These are phyloP conservation scores for Trichoderma reesei DNA, from an alignment of 495 filamentous ascomycete genomes.

Conservation along the genomic window DNA sequence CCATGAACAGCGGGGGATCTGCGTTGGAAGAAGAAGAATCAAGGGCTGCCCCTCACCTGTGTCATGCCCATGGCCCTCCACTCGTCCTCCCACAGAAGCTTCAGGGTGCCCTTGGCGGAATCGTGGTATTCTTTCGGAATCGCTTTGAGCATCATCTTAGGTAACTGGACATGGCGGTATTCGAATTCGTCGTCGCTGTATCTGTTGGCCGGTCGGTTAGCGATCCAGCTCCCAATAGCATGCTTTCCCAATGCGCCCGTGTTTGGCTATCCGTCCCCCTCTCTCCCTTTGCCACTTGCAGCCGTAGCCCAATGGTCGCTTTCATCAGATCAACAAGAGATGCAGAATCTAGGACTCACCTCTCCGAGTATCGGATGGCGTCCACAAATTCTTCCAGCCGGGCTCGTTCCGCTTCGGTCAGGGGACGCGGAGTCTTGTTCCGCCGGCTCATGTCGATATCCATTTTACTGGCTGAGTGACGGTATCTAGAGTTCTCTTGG, in stretches of 20 bases:
- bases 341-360: conserved; percentile 42
- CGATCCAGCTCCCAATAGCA: background rate
- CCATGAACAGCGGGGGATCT: background rate
- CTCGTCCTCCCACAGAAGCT: conserved; percentile 95
- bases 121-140: conserved; percentile 97
- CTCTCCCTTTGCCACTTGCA: too few species aligned
- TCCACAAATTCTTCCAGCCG: conserved; percentile 86
- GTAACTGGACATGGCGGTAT: conserved; percentile 93
- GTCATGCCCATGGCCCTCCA: conserved; percentile 96
- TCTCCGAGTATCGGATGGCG: conserved; percentile 85
- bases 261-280: background rate
- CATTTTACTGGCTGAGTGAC: background rate
- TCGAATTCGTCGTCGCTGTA: conserved; percentile 85
- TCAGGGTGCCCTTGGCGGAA: conserved; percentile 77
- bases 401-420: conserved; percentile 71
- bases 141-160: conserved; percentile 93
- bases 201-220: conserved; percentile 30
- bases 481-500: background rate
- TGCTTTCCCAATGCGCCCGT: background rate
- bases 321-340: too few species aligned
- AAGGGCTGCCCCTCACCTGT: conserved; percentile 49
- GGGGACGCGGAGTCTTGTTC: conserved; percentile 70
- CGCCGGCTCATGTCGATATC: conserved; percentile 66
- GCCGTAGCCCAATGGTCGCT: too few species aligned
- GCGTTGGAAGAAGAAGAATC: background rate